Evolutionary conservation across 2,329 filamentous ascomycete species (phyloP).

Genomic region (Lasiodiplodia theobromae): DNA sequence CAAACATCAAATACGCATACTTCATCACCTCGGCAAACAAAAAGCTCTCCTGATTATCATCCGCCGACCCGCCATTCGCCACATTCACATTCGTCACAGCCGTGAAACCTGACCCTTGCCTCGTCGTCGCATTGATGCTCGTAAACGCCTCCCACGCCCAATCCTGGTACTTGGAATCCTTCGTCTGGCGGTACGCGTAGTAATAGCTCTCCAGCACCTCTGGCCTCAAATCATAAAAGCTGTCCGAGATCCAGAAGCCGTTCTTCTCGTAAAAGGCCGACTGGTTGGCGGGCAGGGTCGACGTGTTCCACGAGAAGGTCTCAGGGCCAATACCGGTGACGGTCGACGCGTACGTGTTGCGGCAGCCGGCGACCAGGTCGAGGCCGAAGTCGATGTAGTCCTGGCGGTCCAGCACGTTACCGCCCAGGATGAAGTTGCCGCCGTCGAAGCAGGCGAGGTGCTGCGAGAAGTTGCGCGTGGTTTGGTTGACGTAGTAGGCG

Average conservation of each 20-base stretch:
- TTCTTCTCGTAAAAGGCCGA: slow-evolving; percentile 67
- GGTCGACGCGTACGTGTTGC: slow-evolving; percentile 73
- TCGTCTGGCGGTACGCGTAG: slow-evolving; percentile 84
- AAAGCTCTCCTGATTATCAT: slow-evolving; percentile 84
- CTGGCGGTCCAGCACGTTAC: slow-evolving; percentile 69
- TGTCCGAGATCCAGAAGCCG: slow-evolving; percentile 74
- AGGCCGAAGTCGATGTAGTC: slow-evolving; percentile 79
- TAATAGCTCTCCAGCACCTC: slow-evolving; percentile 87
- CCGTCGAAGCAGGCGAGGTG: slow-evolving; percentile 81
- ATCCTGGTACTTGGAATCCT: slow-evolving; percentile 77
- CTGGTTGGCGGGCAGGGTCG: slow-evolving; percentile 32
- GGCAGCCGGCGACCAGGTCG: slow-evolving; percentile 73
- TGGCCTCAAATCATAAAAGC: slow-evolving; percentile 73
- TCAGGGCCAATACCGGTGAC: slow-evolving; percentile 81
- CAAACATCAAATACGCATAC: slow-evolving; percentile 78
- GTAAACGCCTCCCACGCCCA: slow-evolving; percentile 84
- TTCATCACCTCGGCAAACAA: slow-evolving; percentile 89
- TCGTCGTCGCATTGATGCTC: slow-evolving; percentile 69
- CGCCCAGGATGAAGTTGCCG: slow-evolving; percentile 85
- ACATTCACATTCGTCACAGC: slow-evolving; percentile 71
- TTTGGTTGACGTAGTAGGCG: slow-evolving; percentile 61
- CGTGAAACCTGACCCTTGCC: slow-evolving; percentile 71
- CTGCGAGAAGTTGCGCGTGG: slow-evolving; percentile 48
- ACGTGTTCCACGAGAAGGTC: slow-evolving; percentile 49
- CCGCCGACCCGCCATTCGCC: slow-evolving; percentile 64